These are phyloP conservation scores for Pythium aristosporum DNA, from an alignment of 352 stramenopile species.

Conservation along the genomic window DNA sequence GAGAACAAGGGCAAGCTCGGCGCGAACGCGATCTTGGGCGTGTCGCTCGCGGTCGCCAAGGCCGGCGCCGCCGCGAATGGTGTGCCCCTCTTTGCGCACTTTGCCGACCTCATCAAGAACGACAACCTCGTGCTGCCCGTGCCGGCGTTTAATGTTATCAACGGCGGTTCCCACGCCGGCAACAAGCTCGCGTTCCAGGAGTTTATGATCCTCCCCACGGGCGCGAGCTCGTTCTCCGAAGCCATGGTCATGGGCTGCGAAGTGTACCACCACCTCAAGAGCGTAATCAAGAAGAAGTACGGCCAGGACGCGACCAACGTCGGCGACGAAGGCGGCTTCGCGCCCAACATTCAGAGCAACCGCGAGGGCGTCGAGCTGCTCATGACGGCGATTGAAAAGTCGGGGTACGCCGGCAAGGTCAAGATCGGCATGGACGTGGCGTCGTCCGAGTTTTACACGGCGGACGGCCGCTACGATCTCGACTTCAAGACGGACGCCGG, in stretches of 20 bases:
- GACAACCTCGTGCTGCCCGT: conserved; percentile 92
- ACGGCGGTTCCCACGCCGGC: conserved; percentile 97
- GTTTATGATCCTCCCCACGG: conserved; percentile 98
- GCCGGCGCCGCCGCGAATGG: conserved; percentile 94
- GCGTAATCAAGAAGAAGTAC: conserved; percentile 98
- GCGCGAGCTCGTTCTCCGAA: conserved; percentile 89
- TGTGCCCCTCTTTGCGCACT: conserved; percentile 97
- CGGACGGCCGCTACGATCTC: conserved; percentile 97
- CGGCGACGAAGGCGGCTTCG: conserved; percentile 99
- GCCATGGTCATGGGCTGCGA: conserved; percentile 98
- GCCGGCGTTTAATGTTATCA: conserved; percentile 99
- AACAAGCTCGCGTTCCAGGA: conserved; percentile 99
- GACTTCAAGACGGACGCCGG: conserved; percentile 96
- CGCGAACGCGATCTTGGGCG: conserved; percentile 98
- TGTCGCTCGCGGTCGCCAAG: conserved; percentile 96
- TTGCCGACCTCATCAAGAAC: conserved; percentile 97
- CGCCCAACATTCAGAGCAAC: conserved; percentile 96
- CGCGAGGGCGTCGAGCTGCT: conserved; percentile 96
- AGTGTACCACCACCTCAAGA: conserved; percentile 99
- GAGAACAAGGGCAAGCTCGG: conserved; percentile 98
- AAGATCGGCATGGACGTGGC: conserved; percentile 98
- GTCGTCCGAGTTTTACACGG: conserved; percentile 97
- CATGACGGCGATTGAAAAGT: conserved; percentile 95
- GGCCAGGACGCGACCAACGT: conserved; percentile 98
- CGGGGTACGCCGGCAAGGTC: conserved; percentile 97